Conservation (phyloP, 2,329 filamentous ascomycete genomes). For the Domatiomyces globalis region DNA sequence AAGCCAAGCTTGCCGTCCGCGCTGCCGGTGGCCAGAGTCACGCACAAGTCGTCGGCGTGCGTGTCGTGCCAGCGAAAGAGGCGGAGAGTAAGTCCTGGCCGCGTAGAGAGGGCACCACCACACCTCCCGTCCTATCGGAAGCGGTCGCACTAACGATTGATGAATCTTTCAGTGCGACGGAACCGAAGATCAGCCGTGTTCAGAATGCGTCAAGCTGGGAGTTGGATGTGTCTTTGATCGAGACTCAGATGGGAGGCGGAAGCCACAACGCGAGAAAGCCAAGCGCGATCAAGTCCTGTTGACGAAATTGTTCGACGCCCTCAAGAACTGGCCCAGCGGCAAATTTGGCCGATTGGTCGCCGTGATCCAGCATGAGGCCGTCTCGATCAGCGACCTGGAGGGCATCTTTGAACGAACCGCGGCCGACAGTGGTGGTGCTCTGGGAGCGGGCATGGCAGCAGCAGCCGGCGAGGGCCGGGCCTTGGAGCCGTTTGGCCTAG, state of each 20-base stretch:
- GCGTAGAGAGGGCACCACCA: neutral
- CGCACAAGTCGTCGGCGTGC: conserved; percentile 2
- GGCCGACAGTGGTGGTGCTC: neutral
- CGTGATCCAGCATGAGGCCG: conserved; percentile 1
- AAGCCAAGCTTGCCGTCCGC: neutral
- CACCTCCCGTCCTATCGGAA: neutral
- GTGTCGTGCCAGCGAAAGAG: conserved; percentile 2
- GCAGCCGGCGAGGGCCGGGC: neutral
- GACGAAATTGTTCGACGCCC: neutral
- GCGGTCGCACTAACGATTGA: neutral
- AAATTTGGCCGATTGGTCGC: neutral
- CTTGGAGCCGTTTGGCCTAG: neutral
- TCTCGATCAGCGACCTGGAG: neutral
- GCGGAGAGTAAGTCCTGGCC: neutral
- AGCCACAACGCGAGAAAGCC: conserved; percentile 2
- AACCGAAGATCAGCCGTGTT: conserved; percentile 1
- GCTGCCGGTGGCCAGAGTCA: neutral
- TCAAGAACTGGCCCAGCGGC: neutral
- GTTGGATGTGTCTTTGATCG: conserved; percentile 3
- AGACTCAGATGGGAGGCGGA: conserved; percentile 1
- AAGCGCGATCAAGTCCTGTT: conserved; percentile 1
- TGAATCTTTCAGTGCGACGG: conserved; percentile 1
- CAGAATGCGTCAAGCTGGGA: conserved; percentile 3
- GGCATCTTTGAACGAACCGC: neutral
- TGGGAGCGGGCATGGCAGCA: neutral